These are phyloP conservation scores for Ophiorrhiza pumila DNA, from an alignment of 257 asterid genomes.

Conservation along the genomic window DNA sequence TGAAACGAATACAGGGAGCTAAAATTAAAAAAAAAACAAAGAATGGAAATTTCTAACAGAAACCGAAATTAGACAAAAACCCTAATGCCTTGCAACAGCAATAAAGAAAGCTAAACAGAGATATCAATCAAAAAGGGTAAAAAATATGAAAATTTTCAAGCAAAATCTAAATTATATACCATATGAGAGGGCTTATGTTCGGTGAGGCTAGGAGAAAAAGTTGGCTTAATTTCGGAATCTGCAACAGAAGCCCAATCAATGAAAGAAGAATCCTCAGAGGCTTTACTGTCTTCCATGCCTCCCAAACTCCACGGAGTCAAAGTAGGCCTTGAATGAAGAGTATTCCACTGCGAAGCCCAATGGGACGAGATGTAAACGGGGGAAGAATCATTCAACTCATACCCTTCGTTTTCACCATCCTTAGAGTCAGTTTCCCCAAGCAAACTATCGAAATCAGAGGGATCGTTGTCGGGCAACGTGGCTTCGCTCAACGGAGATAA, in stretches of 20 bases:
- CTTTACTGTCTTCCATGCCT: slow-evolving; percentile 15
- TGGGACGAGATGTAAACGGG: slow-evolving; percentile 17
- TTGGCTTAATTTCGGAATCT: slow-evolving; percentile 12
- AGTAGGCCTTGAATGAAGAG: slow-evolving; percentile 4
- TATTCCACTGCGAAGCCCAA: slow-evolving; percentile 33
- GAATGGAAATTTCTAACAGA: background rate
- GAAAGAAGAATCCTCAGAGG: slow-evolving; percentile 17
- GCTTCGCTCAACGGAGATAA: slow-evolving; percentile 23
- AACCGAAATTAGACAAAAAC: background rate
- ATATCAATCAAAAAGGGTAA: background rate
- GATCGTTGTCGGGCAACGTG: slow-evolving; percentile 9
- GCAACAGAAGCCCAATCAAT: slow-evolving; percentile 14
- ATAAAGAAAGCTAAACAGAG: background rate
- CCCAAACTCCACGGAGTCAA: slow-evolving; percentile 1
- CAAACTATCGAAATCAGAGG: slow-evolving; percentile 24
- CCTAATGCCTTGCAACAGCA: background rate
- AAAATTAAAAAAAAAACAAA: background rate
- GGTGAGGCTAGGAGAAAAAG: slow-evolving; percentile 3
- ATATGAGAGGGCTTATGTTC: slow-evolving; percentile 18
- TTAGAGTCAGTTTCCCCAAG: slow-evolving; percentile 23
- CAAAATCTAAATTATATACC: slow-evolving; percentile 14
- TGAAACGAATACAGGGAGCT: too few relatives aligned
- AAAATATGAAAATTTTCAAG: background rate
- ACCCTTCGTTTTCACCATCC: slow-evolving; percentile 23
- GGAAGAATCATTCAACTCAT: slow-evolving; percentile 13